Evolutionary conservation across 2,329 filamentous ascomycete genomes (phyloP).

Genomic region (Raffaelea albimanens): DNA sequence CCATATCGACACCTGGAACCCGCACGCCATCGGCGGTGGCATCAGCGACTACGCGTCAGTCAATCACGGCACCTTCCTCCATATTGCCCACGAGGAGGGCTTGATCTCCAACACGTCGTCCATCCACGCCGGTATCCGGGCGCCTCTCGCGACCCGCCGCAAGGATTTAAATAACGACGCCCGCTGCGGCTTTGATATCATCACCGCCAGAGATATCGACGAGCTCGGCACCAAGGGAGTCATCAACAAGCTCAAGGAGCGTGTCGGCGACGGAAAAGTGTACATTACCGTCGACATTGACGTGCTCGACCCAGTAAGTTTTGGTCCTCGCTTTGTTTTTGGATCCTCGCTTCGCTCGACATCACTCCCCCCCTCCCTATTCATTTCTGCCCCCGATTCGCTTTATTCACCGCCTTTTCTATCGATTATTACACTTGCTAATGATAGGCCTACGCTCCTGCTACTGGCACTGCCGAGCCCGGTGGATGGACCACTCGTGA

Average conservation of each 20-base stretch:
- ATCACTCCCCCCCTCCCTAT: no score
- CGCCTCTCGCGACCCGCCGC: slow-evolving; percentile 37
- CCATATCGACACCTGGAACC: slow-evolving; percentile 60
- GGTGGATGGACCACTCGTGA: slow-evolving; percentile 76
- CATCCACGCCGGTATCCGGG: slow-evolving; percentile 53
- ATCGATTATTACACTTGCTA: no score
- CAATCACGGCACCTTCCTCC: slow-evolving; percentile 53
- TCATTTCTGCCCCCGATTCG: no score
- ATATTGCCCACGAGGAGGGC: slow-evolving; percentile 53
- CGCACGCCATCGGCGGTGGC: slow-evolving; percentile 46
- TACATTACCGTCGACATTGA: slow-evolving; percentile 76
- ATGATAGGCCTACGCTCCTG: slow-evolving; percentile 19
- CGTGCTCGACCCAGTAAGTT: slow-evolving; percentile 56
- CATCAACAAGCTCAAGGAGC: slow-evolving; percentile 50
- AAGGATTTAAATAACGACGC: slow-evolving; percentile 46
- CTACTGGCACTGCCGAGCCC: slow-evolving; percentile 69
- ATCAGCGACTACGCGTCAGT: slow-evolving; percentile 52
- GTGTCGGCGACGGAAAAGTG: slow-evolving; percentile 41
- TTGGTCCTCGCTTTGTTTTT: no score
- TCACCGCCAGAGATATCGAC: slow-evolving; percentile 60
- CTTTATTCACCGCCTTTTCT: no score
- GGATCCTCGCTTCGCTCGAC: not conserved
- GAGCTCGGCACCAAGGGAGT: slow-evolving; percentile 57
- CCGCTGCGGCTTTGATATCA: slow-evolving; percentile 47
- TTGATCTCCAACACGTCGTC: slow-evolving; percentile 44